These are phyloP conservation scores for Apiospora kogelbergensis DNA, from an alignment of 2,329 filamentous ascomycete genomes.

Conservation along the genomic window DNA sequence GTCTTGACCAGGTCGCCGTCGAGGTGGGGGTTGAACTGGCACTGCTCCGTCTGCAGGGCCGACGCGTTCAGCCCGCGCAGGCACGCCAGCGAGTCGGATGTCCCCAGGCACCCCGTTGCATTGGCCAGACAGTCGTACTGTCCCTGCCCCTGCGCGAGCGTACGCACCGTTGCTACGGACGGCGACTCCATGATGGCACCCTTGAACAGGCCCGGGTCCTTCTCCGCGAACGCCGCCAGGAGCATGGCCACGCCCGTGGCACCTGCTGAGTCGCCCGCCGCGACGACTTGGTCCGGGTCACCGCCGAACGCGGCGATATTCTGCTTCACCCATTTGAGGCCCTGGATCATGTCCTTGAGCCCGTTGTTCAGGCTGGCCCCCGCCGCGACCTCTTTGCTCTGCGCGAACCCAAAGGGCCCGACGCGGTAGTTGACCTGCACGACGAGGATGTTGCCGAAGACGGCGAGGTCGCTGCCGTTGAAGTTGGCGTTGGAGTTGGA, in stretches of 20 bases:
- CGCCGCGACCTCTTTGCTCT: constrained; percentile 49
- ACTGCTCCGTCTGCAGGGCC: constrained; percentile 19
- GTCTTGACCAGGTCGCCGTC: constrained; percentile 53
- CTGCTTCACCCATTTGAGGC: constrained; percentile 64
- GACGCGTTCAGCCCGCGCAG: constrained; percentile 38
- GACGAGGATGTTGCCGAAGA: constrained; percentile 59
- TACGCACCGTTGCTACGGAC: constrained; percentile 44
- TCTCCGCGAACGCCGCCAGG: constrained; percentile 51
- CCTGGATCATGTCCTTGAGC: constrained; percentile 65
- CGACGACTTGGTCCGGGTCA: constrained; percentile 61
- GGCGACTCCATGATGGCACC: constrained; percentile 45
- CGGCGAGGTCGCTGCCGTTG: constrained; percentile 58
- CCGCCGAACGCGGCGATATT: constrained; percentile 66
- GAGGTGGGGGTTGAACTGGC: constrained; percentile 39
- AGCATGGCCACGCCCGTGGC: constrained; percentile 61
- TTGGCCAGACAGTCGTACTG: constrained; percentile 46
- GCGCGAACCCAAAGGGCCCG: constrained; percentile 68
- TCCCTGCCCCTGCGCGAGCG: constrained; percentile 42
- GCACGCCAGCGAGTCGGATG: constrained; percentile 37
- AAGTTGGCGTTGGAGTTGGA: constrained; percentile 45
- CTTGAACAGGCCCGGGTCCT: constrained; percentile 45
- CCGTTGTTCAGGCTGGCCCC: constrained; percentile 56
- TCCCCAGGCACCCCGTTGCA: constrained; percentile 35
- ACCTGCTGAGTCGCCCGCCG: constrained; percentile 66
- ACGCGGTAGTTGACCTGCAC: constrained; percentile 76